A percentile compares a stretch with the other conserved stretches of the same genome.
Evolutionary conservation across 345 rosid genomes (phyloP).

Genomic region (Citrus australasica): DNA sequence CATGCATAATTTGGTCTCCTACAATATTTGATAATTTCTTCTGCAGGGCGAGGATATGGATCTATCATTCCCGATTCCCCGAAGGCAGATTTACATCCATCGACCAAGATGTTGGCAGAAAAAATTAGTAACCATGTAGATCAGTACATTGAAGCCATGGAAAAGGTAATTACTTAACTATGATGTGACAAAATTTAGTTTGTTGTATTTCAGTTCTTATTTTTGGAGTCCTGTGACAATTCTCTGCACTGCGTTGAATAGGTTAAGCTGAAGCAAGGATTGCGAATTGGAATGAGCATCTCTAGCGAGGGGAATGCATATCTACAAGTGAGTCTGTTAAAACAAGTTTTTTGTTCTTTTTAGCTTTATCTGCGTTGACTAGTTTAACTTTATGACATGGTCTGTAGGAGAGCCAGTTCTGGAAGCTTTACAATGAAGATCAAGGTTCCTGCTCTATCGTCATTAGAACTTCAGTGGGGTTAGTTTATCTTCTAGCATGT

Average conservation of each 20-base stretch:
- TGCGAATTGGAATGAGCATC: slow-evolving; percentile 77
- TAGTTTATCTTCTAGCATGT: slow-evolving; percentile 79
- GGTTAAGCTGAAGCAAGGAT: slow-evolving; percentile 94
- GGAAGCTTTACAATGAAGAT: slow-evolving; percentile 87
- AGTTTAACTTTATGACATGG: not conserved
- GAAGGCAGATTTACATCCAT: slow-evolving; percentile 57
- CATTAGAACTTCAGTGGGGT: slow-evolving; percentile 72
- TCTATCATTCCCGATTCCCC: slow-evolving; percentile 82
- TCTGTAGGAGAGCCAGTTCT: slow-evolving; percentile 72
- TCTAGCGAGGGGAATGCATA: slow-evolving; percentile 88
- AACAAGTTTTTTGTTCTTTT: slow-evolving; percentile 2
- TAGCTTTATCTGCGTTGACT: not conserved
- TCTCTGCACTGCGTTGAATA: slow-evolving; percentile 18
- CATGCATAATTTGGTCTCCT: too few relatives aligned
- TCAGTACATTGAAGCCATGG: slow-evolving; percentile 86
- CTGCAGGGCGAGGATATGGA: slow-evolving; percentile 68
- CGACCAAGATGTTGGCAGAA: slow-evolving; percentile 57
- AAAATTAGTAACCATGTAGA: slow-evolving; percentile 52
- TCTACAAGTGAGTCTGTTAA: slow-evolving; percentile 62
- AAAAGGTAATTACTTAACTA: slow-evolving; percentile 48
- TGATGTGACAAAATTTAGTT: not conserved
- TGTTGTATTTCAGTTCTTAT: not conserved
- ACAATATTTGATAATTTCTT: not conserved
- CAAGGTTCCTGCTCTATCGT: slow-evolving; percentile 66
- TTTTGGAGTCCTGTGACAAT: not conserved